Evolutionary conservation across 345 rosid genomes (phyloP).

Genomic region (Limnanthes douglasii): DNA sequence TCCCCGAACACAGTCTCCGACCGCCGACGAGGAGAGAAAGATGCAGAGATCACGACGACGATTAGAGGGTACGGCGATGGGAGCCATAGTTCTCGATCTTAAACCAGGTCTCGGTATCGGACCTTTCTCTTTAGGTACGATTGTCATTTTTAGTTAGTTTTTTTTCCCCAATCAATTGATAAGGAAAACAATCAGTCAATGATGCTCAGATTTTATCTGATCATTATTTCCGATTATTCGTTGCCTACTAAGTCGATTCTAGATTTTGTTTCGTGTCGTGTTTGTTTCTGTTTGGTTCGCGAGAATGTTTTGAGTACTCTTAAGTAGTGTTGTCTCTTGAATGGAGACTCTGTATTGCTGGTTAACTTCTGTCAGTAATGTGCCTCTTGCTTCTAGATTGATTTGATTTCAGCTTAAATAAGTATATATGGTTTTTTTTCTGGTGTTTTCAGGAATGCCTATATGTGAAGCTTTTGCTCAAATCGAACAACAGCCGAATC

Average conservation of each 20-base stretch:
- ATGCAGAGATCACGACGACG: constrained; percentile 64
- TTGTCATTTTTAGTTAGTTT: no score
- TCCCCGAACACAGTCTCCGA: no score
- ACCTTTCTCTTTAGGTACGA: constrained; percentile 76
- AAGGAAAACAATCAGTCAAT: no score
- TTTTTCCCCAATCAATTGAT: no score
- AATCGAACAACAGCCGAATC: constrained; percentile 87
- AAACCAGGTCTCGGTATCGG: constrained; percentile 88
- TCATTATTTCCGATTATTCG: not conserved
- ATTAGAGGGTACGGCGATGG: constrained; percentile 98
- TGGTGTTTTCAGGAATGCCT: constrained; percentile 59
- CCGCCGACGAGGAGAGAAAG: no score
- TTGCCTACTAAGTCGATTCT: not conserved
- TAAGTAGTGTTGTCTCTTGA: not conserved
- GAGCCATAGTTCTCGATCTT: constrained; percentile 88
- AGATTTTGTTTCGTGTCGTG: not conserved
- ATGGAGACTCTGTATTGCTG: not conserved
- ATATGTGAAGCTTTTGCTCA: constrained; percentile 85
- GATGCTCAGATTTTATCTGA: no score
- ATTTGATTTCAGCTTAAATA: not conserved
- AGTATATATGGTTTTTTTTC: not conserved
- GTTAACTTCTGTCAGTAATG: not conserved
- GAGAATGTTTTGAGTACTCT: no score
- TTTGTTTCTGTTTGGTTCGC: not conserved
- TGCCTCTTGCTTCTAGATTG: not conserved